Base-by-base conservation (phyloP, 768 basidiomycete species). In the Lactifluus rugatus region DNA sequence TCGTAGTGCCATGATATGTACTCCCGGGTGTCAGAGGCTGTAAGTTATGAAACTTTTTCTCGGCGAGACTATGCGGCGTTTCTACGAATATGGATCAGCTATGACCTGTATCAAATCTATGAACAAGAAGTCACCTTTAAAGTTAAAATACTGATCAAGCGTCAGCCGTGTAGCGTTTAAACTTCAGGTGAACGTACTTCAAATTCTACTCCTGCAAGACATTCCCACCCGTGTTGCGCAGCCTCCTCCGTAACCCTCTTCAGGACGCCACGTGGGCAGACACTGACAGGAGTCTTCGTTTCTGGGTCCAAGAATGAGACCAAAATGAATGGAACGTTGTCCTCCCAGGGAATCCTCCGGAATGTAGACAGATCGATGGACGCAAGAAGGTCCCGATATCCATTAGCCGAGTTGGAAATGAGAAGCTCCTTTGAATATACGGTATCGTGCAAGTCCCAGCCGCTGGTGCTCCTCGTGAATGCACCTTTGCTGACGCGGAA, bases 401-500 rank as follows among this genome's bases (percentile, higher is more conserved):
- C 96, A 64, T 98, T 99, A 23, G 79, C 80, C 67, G 80, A 83
- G 73, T 96, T 97, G 23, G 93, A 94, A 59, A 99, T 88, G 14
- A 85, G 75, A 11, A 98, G 81, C 70, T 98, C 96, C 23, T 78
- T 79, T 5, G 83, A 77, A 73, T 98, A 97, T 4, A 89, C 81
- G 0, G 77, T 62, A 68, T 98, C 96, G 64, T 97, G 92, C 16
- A 97, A 84, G 70, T 95, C 90, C 94, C 91, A 93, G 48, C 88
- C 89, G 60, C 86, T 92, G 63, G 49, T 52, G 54, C 58, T 44
- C 32, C 36, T 23, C 25, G 41, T 46, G 41, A 50, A 58, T 37
- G 46, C 54, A 45, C 8, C n/a, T 64, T 41, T 34, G 48, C 28
- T 14, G 16, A 47, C 9, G 39, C 46, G 14, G 39, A 26, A 44